Base-by-base conservation (phyloP, 352 stramenopile species). In the Phytophthora podocarpi region DNA sequence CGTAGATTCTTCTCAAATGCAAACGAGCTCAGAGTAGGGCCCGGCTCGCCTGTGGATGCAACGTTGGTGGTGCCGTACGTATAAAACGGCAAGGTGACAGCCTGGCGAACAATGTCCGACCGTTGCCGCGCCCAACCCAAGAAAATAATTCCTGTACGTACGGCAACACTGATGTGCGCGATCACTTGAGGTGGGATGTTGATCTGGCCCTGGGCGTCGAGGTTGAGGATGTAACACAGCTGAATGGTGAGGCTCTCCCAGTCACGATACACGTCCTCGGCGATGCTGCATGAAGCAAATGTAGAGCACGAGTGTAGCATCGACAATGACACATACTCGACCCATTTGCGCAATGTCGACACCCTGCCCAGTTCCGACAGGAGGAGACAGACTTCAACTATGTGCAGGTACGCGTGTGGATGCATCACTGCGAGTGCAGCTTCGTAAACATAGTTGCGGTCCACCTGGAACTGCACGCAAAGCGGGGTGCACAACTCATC, bases 171-270 rank as follows among this genome's bases (percentile, higher is more conserved):
- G 5, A 95, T 74, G 20, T 87, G 70, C 2, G 80, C 78, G 18
- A 85, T 72, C 26, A 91, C 68, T 30, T 67, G 66, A 42, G 76
- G 53, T 1, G 80, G 75, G 4, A 95, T 64, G 13, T 55, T 58
- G 35, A 95, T 72, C 49, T 91, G 76, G 4, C 61, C 57, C 48
- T 90, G 68, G 4, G 80, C 72, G 18, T 89, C 74, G 18, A 95
- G 68, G 40, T 90, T 82, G 1, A 91, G 61, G 5, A 95, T 67
- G 48, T 90, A 91, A 45, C 83, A 91, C 4, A 95, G 69, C 65
- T 95, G 85, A 36, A 91, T 89, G 10, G 83, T 93, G 3, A 95
- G 69, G 16, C 81, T 77, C 45, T 95, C 84, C 85, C 85, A 95
- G 48, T 95, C 85, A 15, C 85, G 81, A 60, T 90, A 91, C 20